phyloP scores from a whole-genome alignment of 2,329 filamentous ascomycete genomes.

The Fusarium gaditjirri region DNA sequence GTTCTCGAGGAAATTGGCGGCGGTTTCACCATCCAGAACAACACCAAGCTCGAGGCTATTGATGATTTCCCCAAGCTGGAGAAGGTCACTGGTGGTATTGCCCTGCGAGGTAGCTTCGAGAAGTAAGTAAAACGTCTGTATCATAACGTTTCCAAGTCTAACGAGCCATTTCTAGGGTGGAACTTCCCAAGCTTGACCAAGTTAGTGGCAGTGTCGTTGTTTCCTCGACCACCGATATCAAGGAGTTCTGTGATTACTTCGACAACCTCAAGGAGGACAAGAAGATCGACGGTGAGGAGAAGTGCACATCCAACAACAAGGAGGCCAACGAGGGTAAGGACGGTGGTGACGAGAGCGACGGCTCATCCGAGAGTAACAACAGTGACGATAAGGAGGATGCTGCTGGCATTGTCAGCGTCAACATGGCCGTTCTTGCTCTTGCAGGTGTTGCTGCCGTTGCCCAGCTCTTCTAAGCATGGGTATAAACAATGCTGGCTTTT shows the following conservation, averaged over 20 bases:
- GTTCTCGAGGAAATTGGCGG: slow-evolving; percentile 75
- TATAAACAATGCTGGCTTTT: slow-evolving; percentile 46
- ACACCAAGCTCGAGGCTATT: slow-evolving; percentile 76
- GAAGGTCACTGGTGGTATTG: slow-evolving; percentile 81
- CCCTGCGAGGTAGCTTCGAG: slow-evolving; percentile 85
- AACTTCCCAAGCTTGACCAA: slow-evolving; percentile 72
- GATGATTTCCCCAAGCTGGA: slow-evolving; percentile 74
- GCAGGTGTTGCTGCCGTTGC: slow-evolving; percentile 59
- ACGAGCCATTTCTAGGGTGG: slow-evolving; percentile 64
- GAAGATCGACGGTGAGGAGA: slow-evolving; percentile 56
- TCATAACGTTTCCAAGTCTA: background rate
- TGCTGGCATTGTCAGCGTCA: slow-evolving; percentile 58
- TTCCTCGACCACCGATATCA: slow-evolving; percentile 71
- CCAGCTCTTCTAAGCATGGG: slow-evolving; percentile 61
- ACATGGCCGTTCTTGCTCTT: slow-evolving; percentile 59
- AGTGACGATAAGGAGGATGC: slow-evolving; percentile 52
- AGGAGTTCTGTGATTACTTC: slow-evolving; percentile 64
- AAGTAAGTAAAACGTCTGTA: slow-evolving; percentile 66
- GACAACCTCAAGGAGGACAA: slow-evolving; percentile 53
- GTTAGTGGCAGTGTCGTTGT: slow-evolving; percentile 79
- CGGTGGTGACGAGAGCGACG: slow-evolving; percentile 42
- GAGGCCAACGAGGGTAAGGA: slow-evolving; percentile 61
- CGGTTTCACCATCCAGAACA: slow-evolving; percentile 89
- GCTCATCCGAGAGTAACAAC: slow-evolving; percentile 43
- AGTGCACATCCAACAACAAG: slow-evolving; percentile 62